Percentiles rank a stretch among this genome's conserved stretches.
Evolutionary conservation across 768 basidiomycete species (phyloP).

Genomic region (Boletales sp.): DNA sequence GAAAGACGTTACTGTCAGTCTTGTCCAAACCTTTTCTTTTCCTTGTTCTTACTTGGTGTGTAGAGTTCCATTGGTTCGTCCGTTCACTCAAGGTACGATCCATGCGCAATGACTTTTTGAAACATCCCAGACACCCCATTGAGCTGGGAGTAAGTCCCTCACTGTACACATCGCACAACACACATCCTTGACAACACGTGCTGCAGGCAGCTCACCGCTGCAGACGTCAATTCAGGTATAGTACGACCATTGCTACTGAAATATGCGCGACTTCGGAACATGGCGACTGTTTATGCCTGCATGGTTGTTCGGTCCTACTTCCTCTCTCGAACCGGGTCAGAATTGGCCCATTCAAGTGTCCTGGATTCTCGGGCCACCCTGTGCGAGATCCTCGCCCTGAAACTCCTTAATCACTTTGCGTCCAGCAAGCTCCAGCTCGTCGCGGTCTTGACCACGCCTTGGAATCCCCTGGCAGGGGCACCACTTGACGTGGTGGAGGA

Average conservation of each 20-base stretch:
- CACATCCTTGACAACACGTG: slow-evolving; percentile 3
- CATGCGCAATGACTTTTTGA: not conserved
- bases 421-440: slow-evolving; percentile 70
- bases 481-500: slow-evolving; percentile 61
- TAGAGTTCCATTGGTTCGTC: slow-evolving; percentile 29
- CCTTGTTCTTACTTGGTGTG: slow-evolving; percentile 7
- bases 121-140: slow-evolving; percentile 56
- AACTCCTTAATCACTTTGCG: slow-evolving; percentile 73
- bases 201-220: slow-evolving; percentile 71
- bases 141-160: slow-evolving; percentile 69
- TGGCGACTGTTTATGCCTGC: slow-evolving; percentile 72
- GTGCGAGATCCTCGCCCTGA: slow-evolving; percentile 88
- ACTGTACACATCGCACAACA: not conserved
- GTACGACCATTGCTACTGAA: slow-evolving; percentile 75
- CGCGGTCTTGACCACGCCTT: slow-evolving; percentile 75
- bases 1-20: slow-evolving; percentile 63
- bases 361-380: slow-evolving; percentile 70
- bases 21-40: slow-evolving; percentile 8
- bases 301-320: slow-evolving; percentile 81
- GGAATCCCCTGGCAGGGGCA: slow-evolving; percentile 84
- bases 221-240: slow-evolving; percentile 78
- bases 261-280: slow-evolving; percentile 73
- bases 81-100: not conserved
- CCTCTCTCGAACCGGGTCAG: slow-evolving; percentile 58
- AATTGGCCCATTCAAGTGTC: slow-evolving; percentile 76